Evolutionary conservation across 1,284 basidiomycete species (phyloP), one percentile per base, ranked within the genome.

Genomic region (Microstroma glucosiphilum): DNA sequence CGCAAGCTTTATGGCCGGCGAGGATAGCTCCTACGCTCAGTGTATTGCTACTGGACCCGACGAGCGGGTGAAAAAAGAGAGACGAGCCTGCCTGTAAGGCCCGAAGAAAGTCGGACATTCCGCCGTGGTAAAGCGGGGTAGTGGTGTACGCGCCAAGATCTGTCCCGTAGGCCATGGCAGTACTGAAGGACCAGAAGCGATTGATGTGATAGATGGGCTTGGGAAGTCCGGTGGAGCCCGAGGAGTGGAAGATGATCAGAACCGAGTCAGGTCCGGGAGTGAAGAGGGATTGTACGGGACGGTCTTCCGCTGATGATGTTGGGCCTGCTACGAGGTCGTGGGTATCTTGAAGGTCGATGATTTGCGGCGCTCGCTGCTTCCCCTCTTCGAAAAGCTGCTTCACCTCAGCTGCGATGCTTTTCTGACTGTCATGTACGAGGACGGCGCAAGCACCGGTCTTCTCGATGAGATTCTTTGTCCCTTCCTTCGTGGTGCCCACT

Each of bases 211-310:
- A 80, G 67, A 64, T 74, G 51, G 53, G 72, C 37, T 86, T 84
- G 9, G 82, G 82, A 57, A 81, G 80, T 25, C 84, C 80, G 6
- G 84, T 85, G 13, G 85, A 86, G 42, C 86, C 86, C 0, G 82
- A 84, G 2, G 86, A 86, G 67, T 87, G 86, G n/a, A 87, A 79
- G 59, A 86, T 82, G 11, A 85, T 83, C 12, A 83, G 80, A 1
- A 83, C 81, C 21, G 84, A 73, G 17, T 78, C 68, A 6, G 64
- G 59, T 17, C 66, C 64, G 1, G 70, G 60, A 37, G 30, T 37
- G 30, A 37, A 37, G 30, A 37, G 30, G 9, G 30, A 9, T 37
- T 37, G 30, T 37, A 37, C 30, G 4, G 23, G 43, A 25, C 40
- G 12, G 43, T 3, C 21, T n/a, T 17, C 43, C 6, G 43, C 17